Evolutionary conservation across 768 basidiomycete genomes (phyloP).

Genomic region (Zangia roseola): DNA sequence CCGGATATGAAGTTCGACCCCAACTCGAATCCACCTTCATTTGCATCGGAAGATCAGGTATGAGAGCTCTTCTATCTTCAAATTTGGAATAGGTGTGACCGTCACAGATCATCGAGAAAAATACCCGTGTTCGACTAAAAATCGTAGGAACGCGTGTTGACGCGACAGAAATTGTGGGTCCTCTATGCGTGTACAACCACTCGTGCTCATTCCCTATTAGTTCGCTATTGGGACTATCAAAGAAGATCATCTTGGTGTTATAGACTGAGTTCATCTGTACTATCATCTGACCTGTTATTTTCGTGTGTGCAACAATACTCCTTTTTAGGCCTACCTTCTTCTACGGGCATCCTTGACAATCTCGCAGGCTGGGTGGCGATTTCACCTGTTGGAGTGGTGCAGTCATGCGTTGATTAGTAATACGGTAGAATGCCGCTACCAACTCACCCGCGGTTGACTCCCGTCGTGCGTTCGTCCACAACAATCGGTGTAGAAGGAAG

Average conservation of each 20-base stretch:
- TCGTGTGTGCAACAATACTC: conserved; percentile 2
- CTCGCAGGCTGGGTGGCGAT: no score
- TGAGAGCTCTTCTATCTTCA: not conserved
- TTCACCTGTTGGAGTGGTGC: no score
- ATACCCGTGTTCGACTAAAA: conserved; percentile 88
- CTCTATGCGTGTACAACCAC: not conserved
- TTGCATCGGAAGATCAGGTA: conserved; percentile 88
- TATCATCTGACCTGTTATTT: not conserved
- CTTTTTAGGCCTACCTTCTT: not conserved
- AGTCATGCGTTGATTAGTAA: no score
- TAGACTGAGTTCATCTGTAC: conserved; percentile 48
- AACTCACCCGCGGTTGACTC: no score
- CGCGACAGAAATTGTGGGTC: conserved; percentile 91
- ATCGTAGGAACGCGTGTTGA: conserved; percentile 99
- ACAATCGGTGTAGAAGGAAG: no score
- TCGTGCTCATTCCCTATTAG: conserved; percentile 39
- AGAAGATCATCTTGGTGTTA: conserved; percentile 95
- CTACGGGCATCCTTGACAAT: not conserved
- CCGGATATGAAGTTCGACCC: conserved; percentile 95
- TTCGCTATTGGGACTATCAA: conserved; percentile 98
- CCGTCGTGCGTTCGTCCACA: no score
- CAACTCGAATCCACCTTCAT: conserved; percentile 95
- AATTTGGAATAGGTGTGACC: not conserved
- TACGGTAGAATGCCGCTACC: no score
- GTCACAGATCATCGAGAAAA: conserved; percentile 84